A percentile compares a stretch with the other conserved stretches of the same genome.
phyloP scores from a whole-genome alignment of 176 grass and related monocot genomes.

The Triticum turgidum region DNA sequence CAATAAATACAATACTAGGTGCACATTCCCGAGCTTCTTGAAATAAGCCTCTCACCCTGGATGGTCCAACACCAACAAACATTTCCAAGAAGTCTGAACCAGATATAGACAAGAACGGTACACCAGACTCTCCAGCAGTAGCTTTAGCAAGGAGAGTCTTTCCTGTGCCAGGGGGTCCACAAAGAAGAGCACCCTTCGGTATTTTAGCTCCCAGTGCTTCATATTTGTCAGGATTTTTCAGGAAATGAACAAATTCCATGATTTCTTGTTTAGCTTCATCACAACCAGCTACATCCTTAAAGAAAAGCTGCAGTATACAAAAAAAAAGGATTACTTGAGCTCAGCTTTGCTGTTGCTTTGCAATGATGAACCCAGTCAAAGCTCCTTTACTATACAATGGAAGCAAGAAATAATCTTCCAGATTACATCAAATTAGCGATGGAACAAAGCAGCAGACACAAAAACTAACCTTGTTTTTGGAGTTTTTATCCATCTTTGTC shows the following conservation, averaged over 20 bases:
- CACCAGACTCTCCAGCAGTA: constrained; percentile 80
- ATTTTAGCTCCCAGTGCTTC: constrained; percentile 95
- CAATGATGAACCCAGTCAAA: constrained; percentile 22
- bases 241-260: constrained; percentile 98
- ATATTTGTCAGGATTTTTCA: constrained; percentile 95
- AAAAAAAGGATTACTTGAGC: constrained; percentile 6
- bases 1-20: constrained; percentile 92
- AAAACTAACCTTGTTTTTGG: constrained; percentile 77
- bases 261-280: constrained; percentile 99
- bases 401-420: background rate
- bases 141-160: constrained; percentile 99
- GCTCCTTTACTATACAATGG: background rate
- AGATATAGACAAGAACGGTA: constrained; percentile 91
- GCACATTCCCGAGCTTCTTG: constrained; percentile 80
- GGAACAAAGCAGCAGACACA: constrained; percentile 10
- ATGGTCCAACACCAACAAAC: constrained; percentile 98
- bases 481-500: constrained; percentile 94
- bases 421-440: background rate
- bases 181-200: constrained; percentile 92
- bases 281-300: constrained; percentile 97
- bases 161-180: constrained; percentile 82
- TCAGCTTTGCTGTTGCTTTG: background rate
- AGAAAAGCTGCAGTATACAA: constrained; percentile 62
- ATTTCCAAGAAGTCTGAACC: constrained; percentile 96
- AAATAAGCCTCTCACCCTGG: constrained; percentile 82